phyloP scores from a whole-genome alignment of 305 asterid genomes.

The Plantago rigida region DNA sequence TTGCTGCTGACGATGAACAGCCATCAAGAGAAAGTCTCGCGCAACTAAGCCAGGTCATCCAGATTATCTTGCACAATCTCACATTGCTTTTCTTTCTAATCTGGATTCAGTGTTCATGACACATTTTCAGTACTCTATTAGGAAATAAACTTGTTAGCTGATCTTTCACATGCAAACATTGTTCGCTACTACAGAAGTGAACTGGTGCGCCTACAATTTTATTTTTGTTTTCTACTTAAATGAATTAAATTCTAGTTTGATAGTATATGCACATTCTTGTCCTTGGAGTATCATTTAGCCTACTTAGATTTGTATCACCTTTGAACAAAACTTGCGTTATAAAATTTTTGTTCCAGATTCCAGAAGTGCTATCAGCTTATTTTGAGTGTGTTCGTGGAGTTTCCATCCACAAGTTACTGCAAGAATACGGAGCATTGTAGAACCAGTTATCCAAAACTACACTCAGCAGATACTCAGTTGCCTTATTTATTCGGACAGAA shows the following conservation, averaged over 20 bases:
- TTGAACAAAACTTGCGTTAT: not conserved
- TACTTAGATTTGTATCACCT: conserved; percentile 6
- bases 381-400: conserved; percentile 97
- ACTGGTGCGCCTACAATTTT: conserved; percentile 37
- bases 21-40: conserved; percentile 83
- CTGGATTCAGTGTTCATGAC: conserved; percentile 18
- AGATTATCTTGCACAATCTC: not conserved
- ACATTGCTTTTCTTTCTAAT: not conserved
- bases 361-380: conserved; percentile 70
- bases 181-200: conserved; percentile 92
- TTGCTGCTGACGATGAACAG: conserved; percentile 65
- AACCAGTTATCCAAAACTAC: conserved; percentile 88
- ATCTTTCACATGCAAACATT: conserved; percentile 78
- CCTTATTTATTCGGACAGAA: conserved; percentile 82
- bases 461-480: conserved; percentile 81
- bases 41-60: conserved; percentile 81
- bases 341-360: conserved; percentile 37
- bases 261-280: not conserved
- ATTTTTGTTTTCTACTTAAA: not conserved
- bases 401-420: conserved; percentile 83
- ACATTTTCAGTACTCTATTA: conserved; percentile 30
- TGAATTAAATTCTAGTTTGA: conserved; percentile 6
- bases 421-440: conserved; percentile 80
- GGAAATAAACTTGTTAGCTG: conserved; percentile 78
- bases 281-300: not conserved